phyloP scores from a whole-genome alignment of 305 asterid genomes.

The Fraxinus nigra region DNA sequence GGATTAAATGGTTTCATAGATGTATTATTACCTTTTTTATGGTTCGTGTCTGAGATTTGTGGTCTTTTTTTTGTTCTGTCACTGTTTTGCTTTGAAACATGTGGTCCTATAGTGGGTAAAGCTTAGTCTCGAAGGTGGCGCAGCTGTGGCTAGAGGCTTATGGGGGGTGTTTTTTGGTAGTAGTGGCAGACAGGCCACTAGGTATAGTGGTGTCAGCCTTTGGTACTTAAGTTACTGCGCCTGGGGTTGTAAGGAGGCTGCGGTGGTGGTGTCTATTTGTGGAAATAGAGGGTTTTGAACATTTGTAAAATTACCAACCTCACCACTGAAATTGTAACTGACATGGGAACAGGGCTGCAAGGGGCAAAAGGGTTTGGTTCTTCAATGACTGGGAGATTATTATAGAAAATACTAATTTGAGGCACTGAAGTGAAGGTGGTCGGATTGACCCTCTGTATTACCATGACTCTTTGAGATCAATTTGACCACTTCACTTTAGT shows the following conservation, averaged over 20 bases:
- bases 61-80: background rate
- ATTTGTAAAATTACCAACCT: background rate
- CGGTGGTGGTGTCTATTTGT: background rate
- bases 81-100: background rate
- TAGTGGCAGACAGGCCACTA: background rate
- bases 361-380: background rate
- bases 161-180: background rate
- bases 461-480: background rate
- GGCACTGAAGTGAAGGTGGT: background rate
- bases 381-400: background rate
- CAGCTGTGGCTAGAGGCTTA: background rate
- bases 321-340: background rate
- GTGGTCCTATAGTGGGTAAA: background rate
- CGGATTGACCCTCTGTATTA: background rate
- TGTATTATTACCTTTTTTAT: background rate
- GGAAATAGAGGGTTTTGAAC: background rate
- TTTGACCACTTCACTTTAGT: background rate
- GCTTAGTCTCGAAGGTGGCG: background rate
- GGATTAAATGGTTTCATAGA: background rate
- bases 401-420: background rate
- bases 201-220: background rate
- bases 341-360: background rate
- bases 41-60: background rate
- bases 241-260: background rate
- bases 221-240: background rate